Conservation (phyloP, 1,139 yeast species). For the Wickerhamomyces sp. region DNA sequence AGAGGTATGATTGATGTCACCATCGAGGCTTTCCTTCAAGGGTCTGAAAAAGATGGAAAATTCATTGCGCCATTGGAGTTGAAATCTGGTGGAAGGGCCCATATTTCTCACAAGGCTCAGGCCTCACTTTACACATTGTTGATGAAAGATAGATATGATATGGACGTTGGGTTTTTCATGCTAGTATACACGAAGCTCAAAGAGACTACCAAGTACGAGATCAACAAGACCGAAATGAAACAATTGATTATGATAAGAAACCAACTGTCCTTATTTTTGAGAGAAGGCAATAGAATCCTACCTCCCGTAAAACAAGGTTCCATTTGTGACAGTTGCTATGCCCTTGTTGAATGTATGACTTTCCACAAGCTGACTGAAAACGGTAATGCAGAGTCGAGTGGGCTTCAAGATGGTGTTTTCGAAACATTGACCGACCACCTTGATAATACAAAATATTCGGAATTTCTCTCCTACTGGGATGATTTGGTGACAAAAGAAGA, state of each 20-base stretch:
- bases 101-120: constrained; percentile 78
- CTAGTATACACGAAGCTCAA: constrained; percentile 69
- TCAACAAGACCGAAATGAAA: constrained; percentile 51
- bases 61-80: constrained; percentile 77
- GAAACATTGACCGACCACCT: constrained; percentile 48
- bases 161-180: constrained; percentile 59
- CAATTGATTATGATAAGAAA: constrained; percentile 67
- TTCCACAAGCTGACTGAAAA: constrained; percentile 54
- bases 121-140: constrained; percentile 79
- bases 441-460: constrained; percentile 33
- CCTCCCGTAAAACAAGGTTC: constrained; percentile 57
- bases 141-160: constrained; percentile 71
- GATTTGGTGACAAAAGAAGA: constrained; percentile 71
- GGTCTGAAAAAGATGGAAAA: constrained; percentile 35
- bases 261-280: constrained; percentile 54
- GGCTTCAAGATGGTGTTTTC: constrained; percentile 42
- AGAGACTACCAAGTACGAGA: constrained; percentile 51
- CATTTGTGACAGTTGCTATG: constrained; percentile 65
- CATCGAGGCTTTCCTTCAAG: constrained; percentile 47
- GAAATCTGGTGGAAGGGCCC: constrained; percentile 69
- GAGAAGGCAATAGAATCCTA: constrained; percentile 42
- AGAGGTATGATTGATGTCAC: constrained; percentile 91
- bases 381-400: constrained; percentile 44
- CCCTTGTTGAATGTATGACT: constrained; percentile 62
- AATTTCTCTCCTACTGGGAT: constrained; percentile 72